Conservation (phyloP, 2,329 filamentous ascomycete genomes). For the Scortechinia acanthostroma region DNA sequence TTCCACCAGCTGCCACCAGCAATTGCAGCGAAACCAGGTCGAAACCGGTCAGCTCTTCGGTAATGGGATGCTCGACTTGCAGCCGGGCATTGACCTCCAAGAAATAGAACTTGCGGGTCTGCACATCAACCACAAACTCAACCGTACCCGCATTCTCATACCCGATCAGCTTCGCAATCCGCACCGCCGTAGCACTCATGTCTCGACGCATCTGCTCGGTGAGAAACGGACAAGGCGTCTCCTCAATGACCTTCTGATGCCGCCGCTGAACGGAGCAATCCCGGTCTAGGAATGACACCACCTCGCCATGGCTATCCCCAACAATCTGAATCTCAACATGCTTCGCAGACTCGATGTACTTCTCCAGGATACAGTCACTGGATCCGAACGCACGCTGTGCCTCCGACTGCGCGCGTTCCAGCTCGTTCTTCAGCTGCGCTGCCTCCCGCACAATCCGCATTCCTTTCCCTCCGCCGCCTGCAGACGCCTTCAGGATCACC, state of each 20-base stretch:
- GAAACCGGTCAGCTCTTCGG: constrained; percentile 13
- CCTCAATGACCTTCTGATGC: constrained; percentile 87
- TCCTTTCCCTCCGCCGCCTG: constrained; percentile 77
- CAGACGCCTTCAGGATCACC: constrained; percentile 73
- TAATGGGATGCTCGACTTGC: constrained; percentile 95
- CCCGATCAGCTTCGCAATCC: constrained; percentile 66
- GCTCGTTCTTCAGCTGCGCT: constrained; percentile 63
- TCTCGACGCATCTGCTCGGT: constrained; percentile 49
- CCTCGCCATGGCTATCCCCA: constrained; percentile 72
- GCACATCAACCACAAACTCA: constrained; percentile 83
- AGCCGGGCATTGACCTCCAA: constrained; percentile 82
- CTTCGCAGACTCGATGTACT: constrained; percentile 70
- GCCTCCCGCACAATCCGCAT: constrained; percentile 68
- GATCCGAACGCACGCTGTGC: constrained; percentile 76
- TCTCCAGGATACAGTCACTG: constrained; percentile 73
- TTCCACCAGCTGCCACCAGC: constrained; percentile 56
- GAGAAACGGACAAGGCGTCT: constrained; percentile 72
- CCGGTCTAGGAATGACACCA: constrained; percentile 77
- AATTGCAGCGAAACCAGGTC: constrained; percentile 91
- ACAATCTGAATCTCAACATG: constrained; percentile 91
- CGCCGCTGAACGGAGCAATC: constrained; percentile 82
- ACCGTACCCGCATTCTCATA: constrained; percentile 87
- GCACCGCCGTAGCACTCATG: constrained; percentile 59
- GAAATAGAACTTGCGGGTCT: constrained; percentile 74
- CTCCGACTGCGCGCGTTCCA: constrained; percentile 68